Evolutionary conservation across 2,329 filamentous ascomycete genomes (phyloP), one percentile per base, ranked within the genome.

Genomic region (Fusarium nurragi): DNA sequence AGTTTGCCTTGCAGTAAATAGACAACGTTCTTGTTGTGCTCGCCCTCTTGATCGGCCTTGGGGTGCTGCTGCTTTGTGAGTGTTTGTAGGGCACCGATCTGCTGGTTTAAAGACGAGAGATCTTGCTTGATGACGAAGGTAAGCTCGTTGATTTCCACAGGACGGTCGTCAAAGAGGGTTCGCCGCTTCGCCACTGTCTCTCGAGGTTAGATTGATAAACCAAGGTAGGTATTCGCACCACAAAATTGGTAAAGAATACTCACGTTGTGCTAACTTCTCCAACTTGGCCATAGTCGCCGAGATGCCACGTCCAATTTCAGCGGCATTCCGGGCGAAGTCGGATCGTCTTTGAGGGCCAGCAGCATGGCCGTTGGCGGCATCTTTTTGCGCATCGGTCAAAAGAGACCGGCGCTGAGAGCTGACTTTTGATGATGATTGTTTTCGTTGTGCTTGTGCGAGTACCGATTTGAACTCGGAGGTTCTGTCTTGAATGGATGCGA

Each of bases 81-180:
- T 8, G 85, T 80, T 75, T 97, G 92, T n/a, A 99, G 83, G 11
- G 84, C 83, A 41, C 91, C 90, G 71, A 98, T 98, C 74, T 97
- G 91, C 68, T 93, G 88, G 78, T 97, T 98, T 21, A 88, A 77
- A 11, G 83, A 88, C 2, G 93, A 92, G 49, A 98, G 86, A 74
- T 98, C 94, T 82, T 98, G 94, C 81, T 98, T 98, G 83, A 98
- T 97, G 74, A 98, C 91, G 74, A 94, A 97, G 9, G 94, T 97
- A 76, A 97, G 87, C 78, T 98, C 93, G 77, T 95, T 95, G 77
- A 98, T 97, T 79, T 99, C 95, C 53, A 97, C 92, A 0, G 95
- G 93, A 75, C 92, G 88, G 80, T 99, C 95, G 77, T 99, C 95
- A 76, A 99, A 99, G 39, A 99, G 88, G 11, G 95, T 97, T 79